Conservation (phyloP, 2,329 filamentous ascomycete species). For the Purpureocillium takamizusanense region DNA sequence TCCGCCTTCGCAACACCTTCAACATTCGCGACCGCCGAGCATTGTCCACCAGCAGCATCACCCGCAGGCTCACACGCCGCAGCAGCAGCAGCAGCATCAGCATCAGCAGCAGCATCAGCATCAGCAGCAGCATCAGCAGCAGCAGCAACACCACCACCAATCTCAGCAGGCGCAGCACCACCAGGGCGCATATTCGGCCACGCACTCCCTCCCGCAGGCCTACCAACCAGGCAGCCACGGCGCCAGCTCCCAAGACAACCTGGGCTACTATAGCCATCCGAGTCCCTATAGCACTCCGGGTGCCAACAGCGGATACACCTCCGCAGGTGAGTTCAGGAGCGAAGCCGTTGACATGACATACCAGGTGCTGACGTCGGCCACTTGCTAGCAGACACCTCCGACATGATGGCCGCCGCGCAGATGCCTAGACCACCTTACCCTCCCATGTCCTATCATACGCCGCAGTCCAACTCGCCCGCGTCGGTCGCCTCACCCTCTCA, state of each 20-base stretch:
- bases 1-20: constrained; percentile 55
- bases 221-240: constrained; percentile 61
- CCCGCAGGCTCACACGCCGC: constrained; percentile 51
- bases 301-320: constrained; percentile 74
- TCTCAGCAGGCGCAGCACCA: constrained; percentile 46
- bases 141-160: constrained; percentile 34
- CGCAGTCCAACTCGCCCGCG: constrained; percentile 88
- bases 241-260: constrained; percentile 52
- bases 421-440: constrained; percentile 76
- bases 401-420: constrained; percentile 57
- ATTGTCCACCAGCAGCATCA: constrained; percentile 55
- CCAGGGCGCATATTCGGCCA: constrained; percentile 57
- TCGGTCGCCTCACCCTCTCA: constrained; percentile 83
- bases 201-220: constrained; percentile 54
- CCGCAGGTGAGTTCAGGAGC: constrained; percentile 58
- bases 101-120: constrained; percentile 41
- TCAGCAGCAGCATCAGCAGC: constrained; percentile 16
- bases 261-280: constrained; percentile 69
- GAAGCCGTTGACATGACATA: background rate
- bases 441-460: constrained; percentile 84
- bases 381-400: constrained; percentile 40
- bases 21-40: constrained; percentile 63
- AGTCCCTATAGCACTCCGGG: constrained; percentile 78
- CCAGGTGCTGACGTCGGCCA: constrained; percentile 11
- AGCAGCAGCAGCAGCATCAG: constrained; percentile 48